Conservation (phyloP, 2,329 filamentous ascomycete genomes). For the Aspergillus alliaceus region DNA sequence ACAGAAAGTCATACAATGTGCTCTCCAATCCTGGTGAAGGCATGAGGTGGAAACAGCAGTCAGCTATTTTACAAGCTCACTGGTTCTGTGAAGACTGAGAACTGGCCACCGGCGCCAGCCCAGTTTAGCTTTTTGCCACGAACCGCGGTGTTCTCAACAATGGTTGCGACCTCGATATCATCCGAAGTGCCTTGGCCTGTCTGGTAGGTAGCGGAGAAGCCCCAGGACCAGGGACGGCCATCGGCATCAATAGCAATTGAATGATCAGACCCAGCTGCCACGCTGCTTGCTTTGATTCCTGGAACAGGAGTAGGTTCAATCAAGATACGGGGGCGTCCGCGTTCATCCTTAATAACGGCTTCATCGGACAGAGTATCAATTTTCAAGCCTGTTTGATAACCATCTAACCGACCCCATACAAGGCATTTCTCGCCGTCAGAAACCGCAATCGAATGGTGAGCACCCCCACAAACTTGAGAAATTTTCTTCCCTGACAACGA, state of each 20-base stretch:
- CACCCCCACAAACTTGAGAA: conserved; percentile 67
- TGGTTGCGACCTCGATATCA: conserved; percentile 73
- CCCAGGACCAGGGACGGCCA: conserved; percentile 75
- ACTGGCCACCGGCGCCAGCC: conserved; percentile 89
- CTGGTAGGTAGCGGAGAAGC: conserved; percentile 78
- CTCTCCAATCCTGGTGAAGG: too few species aligned
- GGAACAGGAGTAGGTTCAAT: conserved; percentile 63
- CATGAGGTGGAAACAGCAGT: not conserved
- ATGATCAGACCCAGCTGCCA: conserved; percentile 70
- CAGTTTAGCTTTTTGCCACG: conserved; percentile 71
- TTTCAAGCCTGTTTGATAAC: conserved; percentile 61
- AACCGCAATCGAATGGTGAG: conserved; percentile 70
- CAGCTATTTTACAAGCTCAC: conserved; percentile 15
- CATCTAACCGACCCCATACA: conserved; percentile 62
- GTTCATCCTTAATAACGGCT: conserved; percentile 63
- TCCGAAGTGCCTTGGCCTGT: conserved; percentile 76
- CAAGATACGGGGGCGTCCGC: conserved; percentile 69
- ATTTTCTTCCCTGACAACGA: conserved; percentile 66
- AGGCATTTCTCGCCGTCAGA: conserved; percentile 56
- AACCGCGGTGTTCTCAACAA: conserved; percentile 82
- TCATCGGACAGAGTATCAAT: conserved; percentile 56
- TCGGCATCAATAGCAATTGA: conserved; percentile 68
- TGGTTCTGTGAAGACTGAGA: conserved; percentile 42
- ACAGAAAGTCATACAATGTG: too few species aligned
- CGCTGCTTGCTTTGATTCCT: conserved; percentile 57